Base-by-base conservation (phyloP, 179 eudicot genomes). In the Beta lomatogona region DNA sequence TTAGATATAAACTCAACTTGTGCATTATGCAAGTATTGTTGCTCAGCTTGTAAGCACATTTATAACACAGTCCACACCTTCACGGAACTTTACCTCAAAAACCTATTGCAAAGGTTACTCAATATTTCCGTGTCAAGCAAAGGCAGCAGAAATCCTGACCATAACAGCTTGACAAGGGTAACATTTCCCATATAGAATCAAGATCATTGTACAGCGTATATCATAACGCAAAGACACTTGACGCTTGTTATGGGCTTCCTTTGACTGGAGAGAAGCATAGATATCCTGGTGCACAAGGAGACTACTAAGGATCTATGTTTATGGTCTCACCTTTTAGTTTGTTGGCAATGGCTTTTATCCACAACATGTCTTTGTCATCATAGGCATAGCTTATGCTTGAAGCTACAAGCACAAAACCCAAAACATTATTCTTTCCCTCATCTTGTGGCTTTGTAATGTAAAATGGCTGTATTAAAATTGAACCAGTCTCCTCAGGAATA, bases 331-430 rank as follows among this genome's bases (percentile, higher is more conserved):
- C 91, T 84, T 82, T 78, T 82, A 92, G 94, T 85, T 94, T 96
- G 85, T 88, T 91, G 48, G 94, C 90, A 53, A 94, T 83, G 78
- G 99, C 96, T 86, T 87, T 84, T 78, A 93, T 89, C 98, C 99
- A 96, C 31, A 89, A 88, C 82, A 82, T 85, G 82, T 94, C 98
- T 86, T 88, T 94, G 60, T 89, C 87, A 75, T 83, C 90, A 76
- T 88, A 95, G 58, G 94, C 98, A 87, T 89, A 93, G 83, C 78
- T 81, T 64, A 89, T 86, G 84, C 86, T 90, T 79, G 98, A 95
- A 67, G 91, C 94, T 86, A 93, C 78, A 78, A 95, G 82, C 18
- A 93, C 84, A 82, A 93, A 92, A 15, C 98, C 98, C 44, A 67
- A 54, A 59, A 69, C 83, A 79, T 89, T 74, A 76, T 86, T 84